Conservation (phyloP, 331 rosid genomes). For the Acacia pycnantha region DNA sequence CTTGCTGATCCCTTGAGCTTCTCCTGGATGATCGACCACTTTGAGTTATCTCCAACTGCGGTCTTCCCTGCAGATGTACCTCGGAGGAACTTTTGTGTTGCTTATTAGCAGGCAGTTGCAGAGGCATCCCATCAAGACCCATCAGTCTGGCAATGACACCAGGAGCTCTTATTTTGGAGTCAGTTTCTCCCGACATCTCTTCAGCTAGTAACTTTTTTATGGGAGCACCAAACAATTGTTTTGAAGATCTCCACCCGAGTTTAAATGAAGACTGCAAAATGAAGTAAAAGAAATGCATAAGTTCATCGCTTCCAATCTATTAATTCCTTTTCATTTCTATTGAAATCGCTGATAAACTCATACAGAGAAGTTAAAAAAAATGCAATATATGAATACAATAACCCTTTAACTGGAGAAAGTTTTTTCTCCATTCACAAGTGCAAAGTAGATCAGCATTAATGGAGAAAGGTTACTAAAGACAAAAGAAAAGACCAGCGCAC, state of each 20-base stretch:
- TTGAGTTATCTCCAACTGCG: slow-evolving; percentile 47
- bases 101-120: slow-evolving; percentile 55
- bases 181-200: slow-evolving; percentile 67
- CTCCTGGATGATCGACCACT: slow-evolving; percentile 52
- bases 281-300: slow-evolving; percentile 1
- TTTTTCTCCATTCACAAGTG: slow-evolving; percentile 9
- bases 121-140: slow-evolving; percentile 97
- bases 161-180: slow-evolving; percentile 68
- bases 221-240: slow-evolving; percentile 61
- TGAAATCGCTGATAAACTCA: background rate
- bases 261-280: slow-evolving; percentile 57
- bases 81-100: slow-evolving; percentile 50
- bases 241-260: slow-evolving; percentile 66
- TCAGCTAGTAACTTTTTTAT: slow-evolving; percentile 82
- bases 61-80: slow-evolving; percentile 22
- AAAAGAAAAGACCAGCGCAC: slow-evolving; percentile 47
- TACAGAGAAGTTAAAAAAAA: slow-evolving; percentile 1
- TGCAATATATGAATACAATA: slow-evolving; percentile 2
- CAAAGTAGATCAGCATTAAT: background rate
- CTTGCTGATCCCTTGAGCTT: slow-evolving; percentile 69
- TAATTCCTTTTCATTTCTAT: background rate
- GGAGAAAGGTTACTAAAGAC: background rate
- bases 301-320: slow-evolving; percentile 9
- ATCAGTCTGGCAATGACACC: slow-evolving; percentile 84
- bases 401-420: background rate